Evolutionary conservation across 2,329 filamentous ascomycete genomes (phyloP).

Genomic region (Colletotrichum truncatum): DNA sequence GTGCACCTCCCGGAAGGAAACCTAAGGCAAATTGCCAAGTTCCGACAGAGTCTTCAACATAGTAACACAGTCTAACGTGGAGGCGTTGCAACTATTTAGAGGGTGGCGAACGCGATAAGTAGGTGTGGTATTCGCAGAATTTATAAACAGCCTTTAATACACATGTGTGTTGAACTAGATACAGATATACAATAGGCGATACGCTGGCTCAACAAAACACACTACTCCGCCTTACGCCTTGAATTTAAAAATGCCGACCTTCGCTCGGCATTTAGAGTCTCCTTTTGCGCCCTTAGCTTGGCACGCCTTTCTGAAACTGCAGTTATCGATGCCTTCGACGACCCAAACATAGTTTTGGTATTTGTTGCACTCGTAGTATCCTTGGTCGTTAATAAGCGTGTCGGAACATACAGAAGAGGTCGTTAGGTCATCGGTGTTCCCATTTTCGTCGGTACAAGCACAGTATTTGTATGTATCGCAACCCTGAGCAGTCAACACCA

Average conservation of each 20-base stretch:
- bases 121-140: no score
- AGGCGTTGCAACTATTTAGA: no score
- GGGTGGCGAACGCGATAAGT: no score
- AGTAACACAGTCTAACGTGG: no score
- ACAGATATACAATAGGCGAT: no score
- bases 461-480: neutral
- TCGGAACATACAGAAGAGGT: neutral
- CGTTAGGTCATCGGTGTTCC: fast-evolving
- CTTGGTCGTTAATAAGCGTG: neutral
- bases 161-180: no score
- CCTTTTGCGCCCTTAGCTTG: fast-evolving
- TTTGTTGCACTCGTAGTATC: neutral
- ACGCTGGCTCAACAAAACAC: no score
- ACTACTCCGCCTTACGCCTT: neutral
- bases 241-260: neutral
- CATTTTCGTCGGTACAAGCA: fast-evolving
- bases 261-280: neutral
- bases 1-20: no score
- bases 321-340: neutral
- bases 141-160: no score
- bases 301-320: neutral
- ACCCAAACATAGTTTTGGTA: neutral
- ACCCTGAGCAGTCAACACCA: neutral
- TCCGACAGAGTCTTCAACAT: no score
- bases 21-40: no score